A percentile compares a stretch with the other conserved stretches of the same genome.
phyloP scores from a whole-genome alignment of 768 basidiomycete species.

The Phylloporus sp. region DNA sequence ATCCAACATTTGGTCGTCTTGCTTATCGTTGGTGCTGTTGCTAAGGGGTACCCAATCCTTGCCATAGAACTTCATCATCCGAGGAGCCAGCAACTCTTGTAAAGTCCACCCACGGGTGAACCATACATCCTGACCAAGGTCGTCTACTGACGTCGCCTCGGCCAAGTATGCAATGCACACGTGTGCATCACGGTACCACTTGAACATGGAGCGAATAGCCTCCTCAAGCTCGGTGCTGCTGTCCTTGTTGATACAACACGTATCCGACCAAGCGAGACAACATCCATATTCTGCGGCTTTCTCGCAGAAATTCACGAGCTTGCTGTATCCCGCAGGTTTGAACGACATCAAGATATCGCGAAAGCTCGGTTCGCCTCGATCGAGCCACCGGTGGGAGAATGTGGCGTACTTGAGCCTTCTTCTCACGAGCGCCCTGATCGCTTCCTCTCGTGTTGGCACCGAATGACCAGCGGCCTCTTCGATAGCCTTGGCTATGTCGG shows the following conservation, averaged over 20 bases:
- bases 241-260: slow-evolving; percentile 32
- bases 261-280: slow-evolving; percentile 32
- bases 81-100: slow-evolving; percentile 27
- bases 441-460: slow-evolving; percentile 26
- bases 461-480: slow-evolving; percentile 21
- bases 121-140: slow-evolving; percentile 25
- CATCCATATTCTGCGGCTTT: slow-evolving; percentile 28
- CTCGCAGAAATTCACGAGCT: slow-evolving; percentile 22
- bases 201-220: slow-evolving; percentile 33
- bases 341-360: slow-evolving; percentile 29
- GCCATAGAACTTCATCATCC: slow-evolving; percentile 30
- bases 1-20: slow-evolving; percentile 19
- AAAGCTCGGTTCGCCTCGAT: slow-evolving; percentile 27
- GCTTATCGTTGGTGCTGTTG: slow-evolving; percentile 25
- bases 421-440: slow-evolving; percentile 18
- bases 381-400: slow-evolving; percentile 29
- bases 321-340: slow-evolving; percentile 23
- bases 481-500: slow-evolving; percentile 15
- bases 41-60: slow-evolving; percentile 24
- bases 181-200: slow-evolving; percentile 28
- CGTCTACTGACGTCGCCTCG: slow-evolving; percentile 27
- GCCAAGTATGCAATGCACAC: slow-evolving; percentile 31
- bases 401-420: slow-evolving; percentile 26
- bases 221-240: slow-evolving; percentile 34
- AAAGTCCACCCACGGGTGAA: slow-evolving; percentile 32